phyloP scores from a whole-genome alignment of 1,284 basidiomycete genomes.

The Cutaneotrichosporon arboriforme region DNA sequence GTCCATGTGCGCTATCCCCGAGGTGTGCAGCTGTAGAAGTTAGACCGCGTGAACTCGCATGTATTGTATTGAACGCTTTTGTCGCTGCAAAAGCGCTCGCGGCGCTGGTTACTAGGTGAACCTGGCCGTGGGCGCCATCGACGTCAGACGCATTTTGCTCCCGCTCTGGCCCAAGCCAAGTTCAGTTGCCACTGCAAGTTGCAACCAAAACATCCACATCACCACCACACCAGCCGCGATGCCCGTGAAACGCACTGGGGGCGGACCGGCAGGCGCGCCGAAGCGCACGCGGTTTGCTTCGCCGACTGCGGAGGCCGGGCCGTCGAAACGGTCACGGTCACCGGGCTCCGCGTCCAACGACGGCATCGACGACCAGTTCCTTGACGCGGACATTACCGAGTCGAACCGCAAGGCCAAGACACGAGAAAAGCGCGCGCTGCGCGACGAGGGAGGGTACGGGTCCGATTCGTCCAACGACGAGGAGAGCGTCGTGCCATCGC shows the following conservation, averaged over 20 bases:
- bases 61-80: slow-evolving; percentile 16
- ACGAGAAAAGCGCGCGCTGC: slow-evolving; percentile 65
- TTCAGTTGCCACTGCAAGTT: background rate
- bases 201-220: background rate
- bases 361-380: slow-evolving; percentile 22
- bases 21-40: slow-evolving; percentile 46
- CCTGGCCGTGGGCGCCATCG: background rate
- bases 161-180: background rate
- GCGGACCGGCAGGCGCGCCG: slow-evolving; percentile 21
- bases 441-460: slow-evolving; percentile 78
- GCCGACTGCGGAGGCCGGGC: slow-evolving; percentile 45
- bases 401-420: slow-evolving; percentile 49
- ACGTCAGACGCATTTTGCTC: slow-evolving; percentile 4
- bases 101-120: background rate
- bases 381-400: slow-evolving; percentile 43
- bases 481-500: slow-evolving; percentile 75
- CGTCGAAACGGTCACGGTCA: slow-evolving; percentile 7
- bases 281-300: slow-evolving; percentile 80
- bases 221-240: slow-evolving; percentile 13
- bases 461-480: slow-evolving; percentile 82
- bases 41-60: slow-evolving; percentile 12
- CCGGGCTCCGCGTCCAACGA: background rate
- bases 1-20: slow-evolving; percentile 47
- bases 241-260: slow-evolving; percentile 35
- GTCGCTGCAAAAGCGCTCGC: background rate